These are phyloP conservation scores for Bimuria novae-zelandiae DNA, from an alignment of 2,329 filamentous ascomycete species.

Conservation along the genomic window DNA sequence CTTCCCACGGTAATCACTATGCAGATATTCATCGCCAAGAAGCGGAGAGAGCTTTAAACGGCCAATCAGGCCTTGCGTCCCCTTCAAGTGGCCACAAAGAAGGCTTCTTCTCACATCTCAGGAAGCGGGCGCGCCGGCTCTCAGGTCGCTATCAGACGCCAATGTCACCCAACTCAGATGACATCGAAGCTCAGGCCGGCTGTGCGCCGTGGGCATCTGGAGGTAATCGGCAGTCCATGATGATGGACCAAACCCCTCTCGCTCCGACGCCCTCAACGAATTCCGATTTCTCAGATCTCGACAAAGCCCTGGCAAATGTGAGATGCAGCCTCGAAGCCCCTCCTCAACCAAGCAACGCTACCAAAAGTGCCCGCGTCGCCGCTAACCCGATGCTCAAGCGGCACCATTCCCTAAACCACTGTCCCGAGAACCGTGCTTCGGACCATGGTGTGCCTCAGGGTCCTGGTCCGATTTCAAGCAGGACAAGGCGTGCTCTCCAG, in stretches of 20 bases:
- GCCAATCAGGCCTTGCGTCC: slow-evolving; percentile 74
- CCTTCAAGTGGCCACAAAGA: slow-evolving; percentile 84
- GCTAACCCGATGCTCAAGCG: slow-evolving; percentile 55
- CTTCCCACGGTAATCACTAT: slow-evolving; percentile 91
- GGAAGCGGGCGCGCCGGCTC: slow-evolving; percentile 88
- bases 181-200: slow-evolving; percentile 89
- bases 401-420: slow-evolving; percentile 53
- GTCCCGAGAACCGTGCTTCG: slow-evolving; percentile 58
- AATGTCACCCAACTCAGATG: slow-evolving; percentile 77
- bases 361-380: slow-evolving; percentile 44
- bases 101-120: slow-evolving; percentile 96
- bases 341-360: slow-evolving; percentile 33
- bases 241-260: slow-evolving; percentile 62
- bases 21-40: slow-evolving; percentile 87
- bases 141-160: slow-evolving; percentile 88
- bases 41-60: slow-evolving; percentile 87
- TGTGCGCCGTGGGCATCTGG: slow-evolving; percentile 82
- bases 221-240: slow-evolving; percentile 82
- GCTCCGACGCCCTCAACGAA: slow-evolving; percentile 54
- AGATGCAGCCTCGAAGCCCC: slow-evolving; percentile 61
- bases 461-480: slow-evolving; percentile 69
- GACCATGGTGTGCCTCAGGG: slow-evolving; percentile 55
- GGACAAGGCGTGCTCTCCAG: slow-evolving; percentile 76
- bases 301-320: slow-evolving; percentile 64
- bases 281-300: slow-evolving; percentile 62